Evolutionary conservation across 176 grass and related monocot species (phyloP), one percentile per base, ranked within the genome.

Genomic region (Leersia perrieri): DNA sequence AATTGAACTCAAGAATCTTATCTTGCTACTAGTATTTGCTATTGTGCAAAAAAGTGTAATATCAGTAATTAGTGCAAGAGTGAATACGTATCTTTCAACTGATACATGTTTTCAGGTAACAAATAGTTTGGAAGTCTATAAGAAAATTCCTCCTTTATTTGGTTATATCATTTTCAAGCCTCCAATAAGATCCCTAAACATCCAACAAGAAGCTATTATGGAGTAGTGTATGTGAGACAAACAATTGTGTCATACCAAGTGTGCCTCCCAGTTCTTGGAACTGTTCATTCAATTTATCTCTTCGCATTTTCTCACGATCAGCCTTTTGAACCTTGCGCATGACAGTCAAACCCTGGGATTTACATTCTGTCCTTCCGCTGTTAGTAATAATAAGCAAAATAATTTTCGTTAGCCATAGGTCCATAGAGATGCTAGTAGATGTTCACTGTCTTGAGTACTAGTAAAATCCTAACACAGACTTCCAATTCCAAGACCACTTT

Each of bases 281-380:
- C 66, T 94, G 91, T 65, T 89, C 89, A 74, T 97, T 97, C 32
- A 97, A 81, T 75, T 89, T 87, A 80, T 94, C 85, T 76, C 94
- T 91, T 82, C 92, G 91, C 87, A 94, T 82, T 86, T 90, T 97
- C 87, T 97, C 94, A 11, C 94, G 92, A 27, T 89, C 94, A 73
- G 94, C 94, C 87, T 97, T 97, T 63, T 97, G 94, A 79, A 94
- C 80, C 69, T 92, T 97, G 53, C 94, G 80, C 16, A 41, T 65
- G 72, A 60, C 33, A 82, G 78, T 31, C 0, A 70, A 73, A 73
- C 79, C 28, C 31, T 78, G 80, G 15, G 33, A 30, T 77, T 84
- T 39, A 55, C 35, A 72, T 25, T 90, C 91, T 10, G 38, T 62
- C 73, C 42, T 70, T 78, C 60, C 83, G 75, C 84, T 88, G 68